These are phyloP conservation scores for Talaromyces atroroseus DNA, from an alignment of 2,329 filamentous ascomycete species.

Conservation along the genomic window DNA sequence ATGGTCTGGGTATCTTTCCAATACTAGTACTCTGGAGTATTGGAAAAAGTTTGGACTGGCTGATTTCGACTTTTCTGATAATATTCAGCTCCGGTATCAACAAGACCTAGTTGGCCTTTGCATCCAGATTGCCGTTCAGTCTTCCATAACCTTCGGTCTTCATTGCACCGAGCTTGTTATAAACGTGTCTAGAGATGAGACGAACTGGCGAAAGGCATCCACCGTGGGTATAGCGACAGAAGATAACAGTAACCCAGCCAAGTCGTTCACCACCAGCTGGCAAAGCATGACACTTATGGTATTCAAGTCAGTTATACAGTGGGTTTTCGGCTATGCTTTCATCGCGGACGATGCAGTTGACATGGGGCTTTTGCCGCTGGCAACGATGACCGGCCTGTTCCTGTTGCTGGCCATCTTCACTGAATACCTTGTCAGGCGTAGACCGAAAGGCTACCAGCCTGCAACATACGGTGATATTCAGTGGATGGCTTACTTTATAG, in stretches of 20 bases:
- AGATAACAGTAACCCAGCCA: neutral
- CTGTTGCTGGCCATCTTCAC: neutral
- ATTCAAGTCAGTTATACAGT: neutral
- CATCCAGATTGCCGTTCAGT: neutral
- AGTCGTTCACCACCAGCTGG: neutral
- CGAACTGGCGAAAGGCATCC: neutral
- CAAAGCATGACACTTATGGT: neutral
- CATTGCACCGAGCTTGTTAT: neutral
- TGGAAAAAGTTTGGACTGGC: neutral
- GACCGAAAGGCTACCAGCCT: neutral
- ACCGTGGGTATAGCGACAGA: neutral
- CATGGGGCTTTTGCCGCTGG: neutral
- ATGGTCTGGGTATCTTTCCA: neutral
- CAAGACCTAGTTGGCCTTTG: neutral
- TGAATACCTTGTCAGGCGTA: neutral
- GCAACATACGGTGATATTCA: neutral
- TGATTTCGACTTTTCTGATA: neutral
- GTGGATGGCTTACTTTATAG: neutral
- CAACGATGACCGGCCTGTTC: conserved; percentile 1
- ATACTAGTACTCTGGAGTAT: too few species aligned
- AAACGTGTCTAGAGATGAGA: neutral
- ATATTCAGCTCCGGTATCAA: neutral
- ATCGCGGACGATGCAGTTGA: neutral
- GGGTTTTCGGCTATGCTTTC: neutral
- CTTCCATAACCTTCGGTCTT: neutral